Evolutionary conservation across 371 early-diverging fungal species (phyloP), one percentile per base, ranked within the genome.

Genomic region (Mortierella sp.): DNA sequence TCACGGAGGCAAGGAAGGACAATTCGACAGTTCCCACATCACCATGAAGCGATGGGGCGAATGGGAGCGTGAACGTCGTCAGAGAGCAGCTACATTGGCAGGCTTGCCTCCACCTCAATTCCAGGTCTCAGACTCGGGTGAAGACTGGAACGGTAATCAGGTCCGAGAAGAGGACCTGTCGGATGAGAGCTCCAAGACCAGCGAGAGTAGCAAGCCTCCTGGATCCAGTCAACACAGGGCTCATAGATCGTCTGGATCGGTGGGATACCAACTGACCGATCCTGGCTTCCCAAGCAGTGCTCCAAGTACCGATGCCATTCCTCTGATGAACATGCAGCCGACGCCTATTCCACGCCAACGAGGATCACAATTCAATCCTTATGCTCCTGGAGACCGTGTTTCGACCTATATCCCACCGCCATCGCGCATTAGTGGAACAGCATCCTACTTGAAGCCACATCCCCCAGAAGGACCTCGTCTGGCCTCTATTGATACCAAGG

Each of bases 31-130:
- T 53, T 82, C 83, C 3, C 79, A 84, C 51, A 86, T 90, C 48
- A 80, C 82, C 25, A 88, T 90, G 90, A 87, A 86, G 66, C 83
- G 86, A 49, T 90, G 90, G 90, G 81, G 86, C 43, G 93, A 92
- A 63, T 92, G 79, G 62, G 82, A 82, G 59, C 72, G 80, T 6
- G 79, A 82, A 34, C 71, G 70, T 25, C 76, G 79, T 13, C 59
- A 63, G n/a, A 67, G 61, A 54, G 63, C 70, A 0, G 70, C 70
- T 40, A 59, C 63, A 31, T 47, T 72, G 29, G 67, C 73, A 21
- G 69, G 65, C 9, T 37, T 72, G 54, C 72, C 72, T 7, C 24
- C 62, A 2, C 72, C 72, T 22, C 66, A 72, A 28, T 72, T 72
- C 62, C 47, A 66, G 44, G 72, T 66, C 19, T 66, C 72, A 16